phyloP scores from a whole-genome alignment of 2,329 filamentous ascomycete species.

The Neonectria sp. region DNA sequence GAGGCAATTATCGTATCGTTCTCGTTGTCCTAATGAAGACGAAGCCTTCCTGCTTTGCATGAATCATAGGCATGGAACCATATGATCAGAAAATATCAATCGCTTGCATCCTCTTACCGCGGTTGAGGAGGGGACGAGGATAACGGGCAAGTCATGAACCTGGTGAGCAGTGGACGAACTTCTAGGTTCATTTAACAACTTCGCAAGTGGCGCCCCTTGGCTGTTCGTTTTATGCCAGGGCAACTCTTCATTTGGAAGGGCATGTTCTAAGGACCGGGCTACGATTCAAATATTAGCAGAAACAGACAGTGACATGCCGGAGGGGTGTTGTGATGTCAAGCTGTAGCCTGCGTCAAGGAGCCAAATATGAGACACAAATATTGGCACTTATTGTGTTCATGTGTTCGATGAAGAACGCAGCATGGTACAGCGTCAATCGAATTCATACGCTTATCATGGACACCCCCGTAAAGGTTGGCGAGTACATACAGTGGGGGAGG shows the following conservation, averaged over 20 bases:
- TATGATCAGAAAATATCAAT: no score
- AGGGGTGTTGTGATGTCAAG: slow-evolving; percentile 6
- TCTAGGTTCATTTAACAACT: no score
- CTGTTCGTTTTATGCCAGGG: background rate
- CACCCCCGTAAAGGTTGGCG: no score
- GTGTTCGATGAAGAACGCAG: slow-evolving; percentile 14
- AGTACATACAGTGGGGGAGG: background rate
- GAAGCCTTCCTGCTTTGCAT: no score
- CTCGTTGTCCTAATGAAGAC: no score
- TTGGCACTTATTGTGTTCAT: slow-evolving; percentile 13
- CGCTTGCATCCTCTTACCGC: no score
- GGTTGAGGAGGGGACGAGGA: no score
- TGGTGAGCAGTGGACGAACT: no score
- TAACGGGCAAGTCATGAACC: no score
- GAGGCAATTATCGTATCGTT: no score
- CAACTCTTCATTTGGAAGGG: slow-evolving; percentile 16
- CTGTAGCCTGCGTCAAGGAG: slow-evolving; percentile 7
- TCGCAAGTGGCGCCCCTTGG: no score
- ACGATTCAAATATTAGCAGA: slow-evolving; percentile 4
- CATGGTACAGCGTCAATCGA: background rate
- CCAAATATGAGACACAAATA: background rate
- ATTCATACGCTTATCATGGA: background rate
- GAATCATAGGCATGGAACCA: no score
- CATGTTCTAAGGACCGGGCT: background rate
- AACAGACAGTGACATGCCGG: background rate